Evolutionary conservation across 768 basidiomycete species (phyloP).

Genomic region (Phlebiopsis flavidoalba): DNA sequence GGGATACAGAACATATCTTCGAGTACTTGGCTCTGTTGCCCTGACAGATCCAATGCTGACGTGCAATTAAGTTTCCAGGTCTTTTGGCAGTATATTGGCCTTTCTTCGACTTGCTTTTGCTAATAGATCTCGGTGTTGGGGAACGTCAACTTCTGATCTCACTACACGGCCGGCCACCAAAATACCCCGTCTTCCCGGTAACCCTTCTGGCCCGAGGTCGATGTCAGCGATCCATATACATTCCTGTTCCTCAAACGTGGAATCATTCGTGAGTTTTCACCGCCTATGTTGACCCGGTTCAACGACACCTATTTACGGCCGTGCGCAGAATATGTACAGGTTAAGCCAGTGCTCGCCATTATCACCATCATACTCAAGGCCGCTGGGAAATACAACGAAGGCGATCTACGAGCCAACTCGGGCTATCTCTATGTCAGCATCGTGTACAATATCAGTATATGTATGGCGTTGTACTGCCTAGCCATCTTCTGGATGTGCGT

Average conservation of each 20-base stretch:
- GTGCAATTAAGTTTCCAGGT: slow-evolving; percentile 44
- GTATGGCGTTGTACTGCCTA: slow-evolving; percentile 79
- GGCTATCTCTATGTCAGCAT: slow-evolving; percentile 91
- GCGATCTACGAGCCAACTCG: slow-evolving; percentile 75
- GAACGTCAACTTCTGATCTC: slow-evolving; percentile 91
- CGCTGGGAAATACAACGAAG: slow-evolving; percentile 84
- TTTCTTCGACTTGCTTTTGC: slow-evolving; percentile 79
- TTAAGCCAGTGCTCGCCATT: slow-evolving; percentile 87
- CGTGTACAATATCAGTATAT: slow-evolving; percentile 80
- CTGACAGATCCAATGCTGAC: not conserved
- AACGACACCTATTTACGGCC: not conserved
- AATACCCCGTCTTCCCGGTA: slow-evolving; percentile 80
- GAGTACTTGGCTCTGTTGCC: no score
- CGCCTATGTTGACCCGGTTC: not conserved
- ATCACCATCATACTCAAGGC: slow-evolving; percentile 85
- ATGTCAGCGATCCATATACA: slow-evolving; percentile 92
- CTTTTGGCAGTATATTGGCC: slow-evolving; percentile 94
- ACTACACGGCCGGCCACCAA: slow-evolving; percentile 86
- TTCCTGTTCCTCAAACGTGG: slow-evolving; percentile 93
- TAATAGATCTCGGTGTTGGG: slow-evolving; percentile 81
- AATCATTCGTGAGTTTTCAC: slow-evolving; percentile 68
- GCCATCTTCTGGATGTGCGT: slow-evolving; percentile 98
- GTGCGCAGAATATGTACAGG: slow-evolving; percentile 85
- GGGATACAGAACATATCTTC: no score
- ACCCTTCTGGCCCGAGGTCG: slow-evolving; percentile 79